Conservation (phyloP, 345 rosid genomes). For the Gossypium raimondii region DNA sequence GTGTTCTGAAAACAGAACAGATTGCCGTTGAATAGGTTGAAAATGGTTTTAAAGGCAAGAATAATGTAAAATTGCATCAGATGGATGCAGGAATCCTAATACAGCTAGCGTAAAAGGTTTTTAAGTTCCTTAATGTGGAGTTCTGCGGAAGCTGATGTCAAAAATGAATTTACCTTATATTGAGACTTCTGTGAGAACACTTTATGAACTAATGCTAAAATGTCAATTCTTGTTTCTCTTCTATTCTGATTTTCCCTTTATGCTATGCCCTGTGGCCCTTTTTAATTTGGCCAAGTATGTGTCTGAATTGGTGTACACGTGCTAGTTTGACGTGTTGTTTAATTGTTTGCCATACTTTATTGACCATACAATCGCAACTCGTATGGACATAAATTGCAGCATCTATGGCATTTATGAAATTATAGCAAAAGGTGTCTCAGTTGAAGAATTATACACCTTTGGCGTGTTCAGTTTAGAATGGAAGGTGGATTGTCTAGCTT, state of each 20-base stretch:
- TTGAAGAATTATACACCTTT: conserved; percentile 9
- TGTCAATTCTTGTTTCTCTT: not conserved
- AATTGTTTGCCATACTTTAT: not conserved
- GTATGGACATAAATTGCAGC: conserved; percentile 15
- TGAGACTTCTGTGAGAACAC: conserved; percentile 1
- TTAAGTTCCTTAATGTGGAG: not conserved
- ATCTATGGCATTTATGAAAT: conserved; percentile 21
- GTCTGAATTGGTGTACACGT: not conserved
- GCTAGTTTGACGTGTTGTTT: not conserved
- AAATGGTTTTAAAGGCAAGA: not conserved
- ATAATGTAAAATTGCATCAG: not conserved
- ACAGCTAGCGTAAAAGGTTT: not conserved
- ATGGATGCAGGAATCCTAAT: not conserved
- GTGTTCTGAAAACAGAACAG: not conserved
- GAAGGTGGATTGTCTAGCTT: conserved; percentile 69
- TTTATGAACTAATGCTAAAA: not conserved
- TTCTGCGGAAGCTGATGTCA: not conserved
- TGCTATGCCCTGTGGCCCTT: not conserved
- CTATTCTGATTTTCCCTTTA: not conserved
- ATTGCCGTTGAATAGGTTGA: not conserved
- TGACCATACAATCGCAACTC: not conserved
- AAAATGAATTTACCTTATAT: not conserved
- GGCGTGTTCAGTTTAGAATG: conserved; percentile 41
- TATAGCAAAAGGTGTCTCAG: conserved; percentile 13
- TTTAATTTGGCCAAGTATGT: not conserved